Base-by-base conservation (phyloP, 73 alveolate species). In the Breviolum minutum region DNA sequence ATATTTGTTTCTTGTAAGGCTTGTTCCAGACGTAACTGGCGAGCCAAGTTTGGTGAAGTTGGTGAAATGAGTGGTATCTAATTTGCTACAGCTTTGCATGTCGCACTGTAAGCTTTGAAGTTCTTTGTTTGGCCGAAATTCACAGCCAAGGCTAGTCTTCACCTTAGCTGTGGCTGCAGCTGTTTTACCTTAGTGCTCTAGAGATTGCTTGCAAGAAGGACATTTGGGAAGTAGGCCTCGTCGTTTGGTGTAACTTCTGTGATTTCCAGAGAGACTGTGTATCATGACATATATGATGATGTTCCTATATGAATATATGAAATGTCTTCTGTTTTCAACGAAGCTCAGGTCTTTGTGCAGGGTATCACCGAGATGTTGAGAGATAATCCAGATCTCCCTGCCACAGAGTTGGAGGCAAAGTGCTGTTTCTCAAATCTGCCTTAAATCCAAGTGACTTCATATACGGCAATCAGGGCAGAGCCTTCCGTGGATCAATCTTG, bases 311-410 rank as follows among this genome's bases (percentile, higher is more conserved):
- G 3, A 40, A 40, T 0, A 40, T 40, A 40, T 40, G 54, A 40
- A 40, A 4, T 22, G 60, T 24, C 40, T 73, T 12, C 7, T 9
- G 27, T 29, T 73, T 16, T 26, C 82, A 26, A 8, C 10, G 12
- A 27, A 16, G 61, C 68, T 24, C 9, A 92, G 98, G 98, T 92
- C 98, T 92, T 92, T 30, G 98, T 92, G 8, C 79, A 54, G 61
- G 98, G 98, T 1, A 81, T 92, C 91, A 92, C 98, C 10, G 98
- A 92, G 14, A n/a, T 92, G 90, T 66, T 92, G 82, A 8, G 80
- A 60, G 98, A 92, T 8, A 66, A 16, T 40, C 54, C 54, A 32
- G 26, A 11, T 6, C 87, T 76, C 60, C 11, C 79, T 17, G 76
- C 13, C 8, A 24, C 70, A 4, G 88, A 89, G 64, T 26, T 30